Evolutionary conservation across 495 filamentous ascomycete species (phyloP), one percentile per base, ranked within the genome.

Genomic region (Rhypophila decipiens): DNA sequence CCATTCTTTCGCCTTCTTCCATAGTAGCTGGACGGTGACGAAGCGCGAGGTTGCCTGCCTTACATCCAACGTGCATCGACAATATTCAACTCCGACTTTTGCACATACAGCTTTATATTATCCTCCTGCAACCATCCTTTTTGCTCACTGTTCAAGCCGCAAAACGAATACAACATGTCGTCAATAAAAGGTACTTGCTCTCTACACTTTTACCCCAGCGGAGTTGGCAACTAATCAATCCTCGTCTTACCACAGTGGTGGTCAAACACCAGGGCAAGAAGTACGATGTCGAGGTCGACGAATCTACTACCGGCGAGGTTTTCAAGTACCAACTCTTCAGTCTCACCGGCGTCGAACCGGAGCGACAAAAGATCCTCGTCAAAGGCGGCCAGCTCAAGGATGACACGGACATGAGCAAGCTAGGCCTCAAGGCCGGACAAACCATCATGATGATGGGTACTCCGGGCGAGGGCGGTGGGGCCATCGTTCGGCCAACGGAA

Each of bases 401-500:
- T 84, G 93, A 96, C 53, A 84, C 88, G 31, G 84, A 86, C 39
- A 76, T 98, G 60, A 85, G 84, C 53, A 86, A 79, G 50, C 75
- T 96, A 49, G 84, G 82, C 45, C 77, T 93, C 51, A 96, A 96
- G 73, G 75, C 86, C 7, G 85, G 87, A 40, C 87, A 94, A 59
- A 80, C 71, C 5, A 88, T 97, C 65, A 94, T 94, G 85, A 94
- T 98, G 87, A 87, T 98, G 83, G 93, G 94, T 13, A 95, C 88
- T 2, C 87, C 93, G 2, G 80, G 84, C 12, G 77, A 74, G 20
- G 78, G 68, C 23, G 77, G 77, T 34, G 76, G 69, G 8, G 69
- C 68, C 19, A 71, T 95, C 39, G 77, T 78, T 47, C 76, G 82
- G 20, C 94, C 94, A 7, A 88, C 85, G 54, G 87, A 96, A 64